These are phyloP conservation scores for Magnusiomyces fungicola DNA, from an alignment of 1,139 yeast genomes.

Conservation along the genomic window DNA sequence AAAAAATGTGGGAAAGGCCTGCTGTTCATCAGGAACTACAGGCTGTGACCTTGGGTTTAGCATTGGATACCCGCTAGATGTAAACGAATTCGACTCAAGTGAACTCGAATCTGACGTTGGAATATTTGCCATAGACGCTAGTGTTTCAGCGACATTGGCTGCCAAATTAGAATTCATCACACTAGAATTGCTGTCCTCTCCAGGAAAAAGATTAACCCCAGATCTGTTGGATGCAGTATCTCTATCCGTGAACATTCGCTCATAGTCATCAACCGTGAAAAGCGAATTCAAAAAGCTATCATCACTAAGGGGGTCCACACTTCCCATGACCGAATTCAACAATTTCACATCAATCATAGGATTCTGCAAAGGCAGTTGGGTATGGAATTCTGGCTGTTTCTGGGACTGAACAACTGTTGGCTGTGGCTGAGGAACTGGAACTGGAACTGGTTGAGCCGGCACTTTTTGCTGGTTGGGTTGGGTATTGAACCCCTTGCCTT, in stretches of 20 bases:
- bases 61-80: neutral
- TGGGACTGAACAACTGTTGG: too few relatives aligned
- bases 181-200: too few relatives aligned
- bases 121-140: neutral
- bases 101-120: neutral
- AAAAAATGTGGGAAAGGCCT: too few relatives aligned
- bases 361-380: too few relatives aligned
- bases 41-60: neutral
- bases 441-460: neutral
- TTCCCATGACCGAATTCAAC: neutral
- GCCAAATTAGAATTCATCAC: neutral
- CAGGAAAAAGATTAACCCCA: too few relatives aligned
- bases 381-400: too few relatives aligned
- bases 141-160: neutral
- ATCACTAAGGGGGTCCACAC: neutral
- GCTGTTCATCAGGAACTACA: neutral
- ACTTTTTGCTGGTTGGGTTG: too few relatives aligned
- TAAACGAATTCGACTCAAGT: neutral
- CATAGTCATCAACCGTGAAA: conserved; percentile 5
- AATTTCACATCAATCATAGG: too few relatives aligned
- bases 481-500: neutral
- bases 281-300: conserved; percentile 2
- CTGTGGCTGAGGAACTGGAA: neutral
- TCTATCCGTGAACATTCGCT: conserved; percentile 3
- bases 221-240: neutral